phyloP scores from a whole-genome alignment of 2,329 filamentous ascomycete species.

The Aspergillus caelatus region DNA sequence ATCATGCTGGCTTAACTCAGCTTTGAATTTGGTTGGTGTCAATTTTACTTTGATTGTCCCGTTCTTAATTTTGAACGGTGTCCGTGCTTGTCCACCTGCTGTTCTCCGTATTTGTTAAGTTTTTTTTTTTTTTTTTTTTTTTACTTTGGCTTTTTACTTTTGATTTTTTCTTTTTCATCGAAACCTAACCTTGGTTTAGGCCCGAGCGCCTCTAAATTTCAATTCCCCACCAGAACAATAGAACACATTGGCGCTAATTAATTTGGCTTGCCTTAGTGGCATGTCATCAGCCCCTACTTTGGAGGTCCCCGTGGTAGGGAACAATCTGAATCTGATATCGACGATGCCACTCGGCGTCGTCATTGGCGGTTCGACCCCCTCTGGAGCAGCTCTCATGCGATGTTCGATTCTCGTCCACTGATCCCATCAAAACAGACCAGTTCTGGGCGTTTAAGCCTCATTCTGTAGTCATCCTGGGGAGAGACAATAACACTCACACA shows the following conservation, averaged over 20 bases:
- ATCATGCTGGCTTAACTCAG: not conserved
- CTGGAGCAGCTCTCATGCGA: conserved; percentile 13
- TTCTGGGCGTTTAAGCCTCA: conserved; percentile 15
- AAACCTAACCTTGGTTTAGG: conserved; percentile 17
- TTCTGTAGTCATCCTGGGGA: not conserved
- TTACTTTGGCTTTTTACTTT: not conserved
- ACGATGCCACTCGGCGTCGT: not conserved
- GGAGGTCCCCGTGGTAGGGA: conserved; percentile 11
- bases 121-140: not conserved
- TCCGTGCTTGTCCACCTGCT: not conserved
- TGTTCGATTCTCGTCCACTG: conserved; percentile 4
- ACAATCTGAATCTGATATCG: conserved; percentile 15
- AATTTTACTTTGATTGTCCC: not conserved
- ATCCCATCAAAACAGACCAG: not conserved
- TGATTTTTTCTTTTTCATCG: not conserved
- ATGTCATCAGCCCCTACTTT: conserved; percentile 25
- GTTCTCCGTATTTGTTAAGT: not conserved
- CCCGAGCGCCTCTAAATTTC: conserved; percentile 15
- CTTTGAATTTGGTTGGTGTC: not conserved
- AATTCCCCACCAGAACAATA: conserved; percentile 4
- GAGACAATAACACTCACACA: not conserved
- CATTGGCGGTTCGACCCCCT: conserved; percentile 3
- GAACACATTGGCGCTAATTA: conserved; percentile 17
- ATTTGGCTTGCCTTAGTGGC: conserved; percentile 26
- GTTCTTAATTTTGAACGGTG: not conserved